Evolutionary conservation across 1,284 basidiomycete genomes (phyloP).

Genomic region (Sphaerobolus stellatus): DNA sequence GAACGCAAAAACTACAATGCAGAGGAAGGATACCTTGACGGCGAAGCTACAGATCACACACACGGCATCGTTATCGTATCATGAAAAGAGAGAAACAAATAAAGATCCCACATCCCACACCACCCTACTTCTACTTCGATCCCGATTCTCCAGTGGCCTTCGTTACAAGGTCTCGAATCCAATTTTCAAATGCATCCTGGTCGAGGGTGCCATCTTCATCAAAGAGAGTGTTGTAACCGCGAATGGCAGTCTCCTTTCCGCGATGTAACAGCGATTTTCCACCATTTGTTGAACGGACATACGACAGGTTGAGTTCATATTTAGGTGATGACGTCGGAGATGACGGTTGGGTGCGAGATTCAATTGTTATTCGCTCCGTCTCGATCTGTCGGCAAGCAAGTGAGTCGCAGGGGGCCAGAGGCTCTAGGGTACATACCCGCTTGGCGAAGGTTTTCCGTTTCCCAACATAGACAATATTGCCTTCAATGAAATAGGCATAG

Average conservation of each 20-base stretch:
- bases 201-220: slow-evolving; percentile 69
- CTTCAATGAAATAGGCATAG: slow-evolving; percentile 80
- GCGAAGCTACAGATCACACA: too few species aligned
- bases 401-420: background rate
- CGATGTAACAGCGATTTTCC: slow-evolving; percentile 75
- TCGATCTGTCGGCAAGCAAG: slow-evolving; percentile 56
- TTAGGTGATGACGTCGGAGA: slow-evolving; percentile 47
- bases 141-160: slow-evolving; percentile 13
- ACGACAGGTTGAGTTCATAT: slow-evolving; percentile 63
- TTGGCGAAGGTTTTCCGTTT: slow-evolving; percentile 83
- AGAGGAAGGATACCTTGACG: too few species aligned
- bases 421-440: slow-evolving; percentile 48
- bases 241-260: slow-evolving; percentile 51
- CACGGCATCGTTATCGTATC: too few species aligned
- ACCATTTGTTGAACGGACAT: slow-evolving; percentile 70
- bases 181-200: slow-evolving; percentile 66
- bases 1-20: too few species aligned
- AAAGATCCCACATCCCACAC: too few species aligned
- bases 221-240: slow-evolving; percentile 67
- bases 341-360: slow-evolving; percentile 59
- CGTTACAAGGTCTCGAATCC: slow-evolving; percentile 65
- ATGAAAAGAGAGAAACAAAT: too few species aligned
- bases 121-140: too few species aligned
- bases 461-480: slow-evolving; percentile 77
- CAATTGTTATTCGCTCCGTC: slow-evolving; percentile 75